Percentiles rank a stretch among this genome's conserved stretches.
Conservation (phyloP, 2,329 filamentous ascomycete species). For the Claviceps purpurea region DNA sequence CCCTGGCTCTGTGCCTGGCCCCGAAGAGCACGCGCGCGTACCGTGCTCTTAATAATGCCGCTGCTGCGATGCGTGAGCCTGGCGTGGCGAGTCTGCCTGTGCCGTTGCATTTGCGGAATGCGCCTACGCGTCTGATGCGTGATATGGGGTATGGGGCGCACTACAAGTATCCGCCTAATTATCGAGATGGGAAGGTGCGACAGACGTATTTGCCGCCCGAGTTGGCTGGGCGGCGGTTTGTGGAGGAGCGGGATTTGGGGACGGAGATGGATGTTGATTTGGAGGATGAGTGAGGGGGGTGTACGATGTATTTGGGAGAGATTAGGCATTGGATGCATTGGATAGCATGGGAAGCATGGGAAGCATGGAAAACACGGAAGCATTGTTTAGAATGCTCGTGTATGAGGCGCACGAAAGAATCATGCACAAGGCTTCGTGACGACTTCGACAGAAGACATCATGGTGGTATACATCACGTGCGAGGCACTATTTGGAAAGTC, state of each 20-base stretch:
- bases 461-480: no score
- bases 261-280: conserved; percentile 62
- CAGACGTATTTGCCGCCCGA: conserved; percentile 86
- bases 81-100: conserved; percentile 72
- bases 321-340: no score
- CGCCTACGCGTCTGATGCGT: conserved; percentile 84
- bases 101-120: conserved; percentile 79
- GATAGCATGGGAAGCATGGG: no score
- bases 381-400: no score
- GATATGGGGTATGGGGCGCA: conserved; percentile 80
- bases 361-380: no score
- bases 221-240: conserved; percentile 55
- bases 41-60: conserved; percentile 66
- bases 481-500: no score
- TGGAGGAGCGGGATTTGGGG: conserved; percentile 72
- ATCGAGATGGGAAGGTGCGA: conserved; percentile 62
- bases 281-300: conserved; percentile 10
- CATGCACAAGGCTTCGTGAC: no score
- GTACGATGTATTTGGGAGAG: neutral
- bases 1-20: conserved; percentile 66
- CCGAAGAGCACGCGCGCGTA: conserved; percentile 84
- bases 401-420: no score
- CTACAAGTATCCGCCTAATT: conserved; percentile 96
- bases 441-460: no score
- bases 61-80: conserved; percentile 66